Conservation (phyloP, 805 yeast genomes). For the Millerozyma acaciae region DNA sequence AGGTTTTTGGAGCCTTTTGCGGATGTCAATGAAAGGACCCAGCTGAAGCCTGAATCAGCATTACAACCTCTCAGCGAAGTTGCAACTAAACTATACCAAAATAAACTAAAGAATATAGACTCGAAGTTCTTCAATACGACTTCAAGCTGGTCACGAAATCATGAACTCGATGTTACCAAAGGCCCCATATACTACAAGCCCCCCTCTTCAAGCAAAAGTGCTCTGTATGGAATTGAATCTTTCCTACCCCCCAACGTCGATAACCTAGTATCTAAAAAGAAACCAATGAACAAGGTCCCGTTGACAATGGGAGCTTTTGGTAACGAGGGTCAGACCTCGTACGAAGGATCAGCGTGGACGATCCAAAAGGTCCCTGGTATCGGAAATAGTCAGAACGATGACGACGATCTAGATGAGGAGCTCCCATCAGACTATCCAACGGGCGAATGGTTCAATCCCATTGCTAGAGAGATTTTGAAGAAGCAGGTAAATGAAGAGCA, state of each 20-base stretch:
- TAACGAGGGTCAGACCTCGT: not conserved
- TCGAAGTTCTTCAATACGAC: constrained; percentile 3
- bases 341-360: not conserved
- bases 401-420: constrained; percentile 11
- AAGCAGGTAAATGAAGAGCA: constrained; percentile 42
- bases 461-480: constrained; percentile 40
- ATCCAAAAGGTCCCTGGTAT: no score
- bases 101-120: constrained; percentile 5
- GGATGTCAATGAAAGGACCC: not conserved
- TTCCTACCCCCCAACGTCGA: constrained; percentile 23
- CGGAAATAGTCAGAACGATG: constrained; percentile 1
- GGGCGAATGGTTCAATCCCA: constrained; percentile 40
- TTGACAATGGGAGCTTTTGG: constrained; percentile 4
- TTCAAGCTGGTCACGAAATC: constrained; percentile 1
- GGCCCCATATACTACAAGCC: constrained; percentile 30
- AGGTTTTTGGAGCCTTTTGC: no score
- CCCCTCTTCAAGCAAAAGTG: constrained; percentile 24
- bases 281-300: constrained; percentile 12
- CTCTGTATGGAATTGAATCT: constrained; percentile 22
- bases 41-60: not conserved
- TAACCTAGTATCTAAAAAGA: not conserved
- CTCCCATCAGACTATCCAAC: constrained; percentile 11
- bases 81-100: constrained; percentile 9
- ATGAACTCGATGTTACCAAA: constrained; percentile 2
- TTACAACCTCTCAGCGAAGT: constrained; percentile 7